Percentiles rank a stretch among this genome's conserved stretches.
These are phyloP conservation scores for Saccharomycopsis sp. DNA, from an alignment of 805 yeast genomes.

Conservation along the genomic window DNA sequence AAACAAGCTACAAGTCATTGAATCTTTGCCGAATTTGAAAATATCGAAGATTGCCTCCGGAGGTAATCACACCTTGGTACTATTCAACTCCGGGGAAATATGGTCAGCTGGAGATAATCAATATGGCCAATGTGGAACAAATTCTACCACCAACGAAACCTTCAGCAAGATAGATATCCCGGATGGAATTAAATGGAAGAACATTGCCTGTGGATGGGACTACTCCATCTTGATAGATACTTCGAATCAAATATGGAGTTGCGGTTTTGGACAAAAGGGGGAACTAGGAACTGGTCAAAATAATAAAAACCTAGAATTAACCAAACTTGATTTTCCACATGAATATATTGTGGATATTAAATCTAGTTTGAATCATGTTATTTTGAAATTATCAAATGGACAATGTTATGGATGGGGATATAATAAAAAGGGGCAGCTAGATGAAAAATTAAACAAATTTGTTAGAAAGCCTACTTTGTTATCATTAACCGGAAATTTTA, in stretches of 20 bases:
- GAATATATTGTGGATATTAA: slow-evolving; percentile 21
- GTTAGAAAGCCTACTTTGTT: slow-evolving; percentile 4
- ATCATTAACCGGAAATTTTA: neutral
- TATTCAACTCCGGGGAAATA: slow-evolving; percentile 46
- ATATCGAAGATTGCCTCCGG: slow-evolving; percentile 55
- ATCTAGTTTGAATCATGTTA: slow-evolving; percentile 42
- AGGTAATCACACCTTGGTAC: slow-evolving; percentile 76
- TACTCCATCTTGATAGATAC: slow-evolving; percentile 46
- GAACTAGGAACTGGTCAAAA: slow-evolving; percentile 55
- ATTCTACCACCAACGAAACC: slow-evolving; percentile 2
- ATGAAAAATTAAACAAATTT: slow-evolving; percentile 22
- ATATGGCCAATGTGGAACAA: slow-evolving; percentile 46
- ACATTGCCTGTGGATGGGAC: slow-evolving; percentile 76
- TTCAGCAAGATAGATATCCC: slow-evolving; percentile 1
- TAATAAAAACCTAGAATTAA: slow-evolving; percentile 13
- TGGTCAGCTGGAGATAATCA: slow-evolving; percentile 55
- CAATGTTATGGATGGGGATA: slow-evolving; percentile 61
- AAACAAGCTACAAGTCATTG: slow-evolving; percentile 26
- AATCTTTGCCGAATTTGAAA: slow-evolving; percentile 9
- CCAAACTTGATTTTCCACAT: slow-evolving; percentile 18
- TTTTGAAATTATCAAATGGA: slow-evolving; percentile 35
- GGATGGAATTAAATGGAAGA: slow-evolving; percentile 31
- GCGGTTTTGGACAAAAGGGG: slow-evolving; percentile 67
- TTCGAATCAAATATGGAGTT: slow-evolving; percentile 36
- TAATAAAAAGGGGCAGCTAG: slow-evolving; percentile 52